Evolutionary conservation across 495 filamentous ascomycete species (phyloP).

Genomic region (Neurospora intermedia): DNA sequence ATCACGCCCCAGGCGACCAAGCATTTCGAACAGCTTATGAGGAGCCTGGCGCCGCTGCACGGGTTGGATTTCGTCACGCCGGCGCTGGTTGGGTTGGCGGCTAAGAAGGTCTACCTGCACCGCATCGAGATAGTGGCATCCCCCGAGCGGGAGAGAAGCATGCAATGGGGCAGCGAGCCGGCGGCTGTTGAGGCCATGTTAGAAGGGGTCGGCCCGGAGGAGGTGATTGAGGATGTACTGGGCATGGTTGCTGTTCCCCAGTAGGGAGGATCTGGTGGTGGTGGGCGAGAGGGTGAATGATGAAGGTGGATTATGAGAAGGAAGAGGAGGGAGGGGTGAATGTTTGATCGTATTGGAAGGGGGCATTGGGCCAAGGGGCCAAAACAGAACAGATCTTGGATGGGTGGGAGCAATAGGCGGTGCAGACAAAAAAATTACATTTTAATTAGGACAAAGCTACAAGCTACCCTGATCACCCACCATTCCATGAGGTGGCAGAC

Average conservation of each 20-base stretch:
- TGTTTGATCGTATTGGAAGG: background rate
- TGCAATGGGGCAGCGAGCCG: conserved; percentile 85
- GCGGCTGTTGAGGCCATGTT: conserved; percentile 54
- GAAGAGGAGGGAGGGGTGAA: background rate
- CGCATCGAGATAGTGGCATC: conserved; percentile 54
- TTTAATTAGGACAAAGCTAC: background rate
- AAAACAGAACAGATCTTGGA: background rate
- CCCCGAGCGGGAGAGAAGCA: conserved; percentile 67
- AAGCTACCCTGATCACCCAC: background rate
- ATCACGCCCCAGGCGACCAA: conserved; percentile 66
- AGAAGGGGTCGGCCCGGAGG: conserved; percentile 57
- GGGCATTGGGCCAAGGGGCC: background rate
- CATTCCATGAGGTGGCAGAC: background rate
- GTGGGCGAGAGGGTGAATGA: background rate
- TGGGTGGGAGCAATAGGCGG: background rate
- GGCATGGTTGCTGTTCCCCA: conserved; percentile 58
- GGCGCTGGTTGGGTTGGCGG: conserved; percentile 69
- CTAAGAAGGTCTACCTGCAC: conserved; percentile 83
- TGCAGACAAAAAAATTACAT: background rate
- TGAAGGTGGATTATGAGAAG: background rate
- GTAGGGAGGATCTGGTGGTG: conserved; percentile 20
- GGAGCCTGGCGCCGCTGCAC: conserved; percentile 73
- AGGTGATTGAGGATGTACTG: conserved; percentile 77
- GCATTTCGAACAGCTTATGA: conserved; percentile 58
- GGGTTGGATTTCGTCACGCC: conserved; percentile 73